Evolutionary conservation across 108 stramenopile genomes (phyloP), one percentile per base, ranked within the genome.

Genomic region (Fragilariopsis cylindrus): DNA sequence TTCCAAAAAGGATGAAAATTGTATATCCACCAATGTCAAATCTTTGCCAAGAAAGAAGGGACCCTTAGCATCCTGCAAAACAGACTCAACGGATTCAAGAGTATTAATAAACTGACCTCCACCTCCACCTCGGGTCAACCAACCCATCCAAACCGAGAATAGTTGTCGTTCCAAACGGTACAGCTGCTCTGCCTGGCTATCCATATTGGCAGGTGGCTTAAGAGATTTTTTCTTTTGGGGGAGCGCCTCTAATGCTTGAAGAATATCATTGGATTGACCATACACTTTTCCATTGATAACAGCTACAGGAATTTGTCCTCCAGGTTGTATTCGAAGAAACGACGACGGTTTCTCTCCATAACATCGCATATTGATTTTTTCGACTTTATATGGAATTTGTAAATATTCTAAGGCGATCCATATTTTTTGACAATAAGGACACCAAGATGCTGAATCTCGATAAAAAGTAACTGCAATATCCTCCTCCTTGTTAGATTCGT

Each of bases 311-410:
- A 94, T 94, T 70, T 76, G 76, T 30, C 93, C 93, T 60, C 80
- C 75, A 4, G 93, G 93, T 74, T 94, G 93, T 54, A 94, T 54
- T 5, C 73, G 50, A n/a, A 79, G 58, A 72, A 94, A 94, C 8
- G 77, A 78, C 13, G 84, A 72, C 7, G 93, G 85, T 69, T 94
- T 94, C 40, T 90, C 86, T 56, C 93, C 93, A 52, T 94, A 94
- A 74, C 96, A 97, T 41, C 95, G 72, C 96, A 97, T 96, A 72
- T 96, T 96, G 21, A 97, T 77, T 77, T 93, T 93, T 70, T 93
- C 90, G 11, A 97, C 82, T 30, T 78, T 67, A 73, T 97, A 96
- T 49, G 96, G 96, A 39, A 97, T 94, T 42, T 85, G 75, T 65
- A 96, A 96, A 65, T 91, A 83, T 71, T 97, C 97, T 39, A 92